phyloP scores from a whole-genome alignment of 1,139 yeast species.

The Candida smagusa region DNA sequence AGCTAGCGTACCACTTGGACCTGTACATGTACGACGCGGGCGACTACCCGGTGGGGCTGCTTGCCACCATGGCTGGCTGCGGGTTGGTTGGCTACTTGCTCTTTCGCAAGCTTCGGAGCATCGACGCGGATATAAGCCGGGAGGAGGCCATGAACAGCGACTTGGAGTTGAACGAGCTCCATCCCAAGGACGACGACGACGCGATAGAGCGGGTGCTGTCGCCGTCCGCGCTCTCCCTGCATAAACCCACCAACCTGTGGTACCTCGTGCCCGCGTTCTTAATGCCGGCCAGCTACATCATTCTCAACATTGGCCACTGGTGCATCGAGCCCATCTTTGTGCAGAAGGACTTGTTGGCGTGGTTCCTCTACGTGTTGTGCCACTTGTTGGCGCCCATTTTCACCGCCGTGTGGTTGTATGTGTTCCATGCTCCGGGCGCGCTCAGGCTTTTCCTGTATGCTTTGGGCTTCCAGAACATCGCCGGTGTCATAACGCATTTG shows the following conservation, averaged over 20 bases:
- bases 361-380: slow-evolving; percentile 58
- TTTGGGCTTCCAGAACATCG: slow-evolving; percentile 56
- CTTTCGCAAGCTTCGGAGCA: slow-evolving; percentile 1
- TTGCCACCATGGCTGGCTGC: slow-evolving; percentile 1
- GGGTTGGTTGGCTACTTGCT: slow-evolving; percentile 1
- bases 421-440: slow-evolving; percentile 65
- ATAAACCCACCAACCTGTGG: slow-evolving; percentile 19
- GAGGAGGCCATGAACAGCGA: not conserved
- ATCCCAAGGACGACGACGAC: not conserved
- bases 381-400: slow-evolving; percentile 62
- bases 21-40: slow-evolving; percentile 24
- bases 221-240: not conserved
- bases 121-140: not conserved
- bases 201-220: not conserved
- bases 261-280: slow-evolving; percentile 26
- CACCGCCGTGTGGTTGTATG: slow-evolving; percentile 59
- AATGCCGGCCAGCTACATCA: slow-evolving; percentile 33
- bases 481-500: slow-evolving; percentile 59
- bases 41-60: slow-evolving; percentile 7
- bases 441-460: slow-evolving; percentile 49
- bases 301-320: slow-evolving; percentile 38
- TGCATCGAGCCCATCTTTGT: slow-evolving; percentile 28
- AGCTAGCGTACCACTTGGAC: slow-evolving; percentile 42
- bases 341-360: slow-evolving; percentile 52
- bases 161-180: not conserved